These are phyloP conservation scores for Fusarium buxicola DNA, from an alignment of 2,329 filamentous ascomycete species.

Conservation along the genomic window DNA sequence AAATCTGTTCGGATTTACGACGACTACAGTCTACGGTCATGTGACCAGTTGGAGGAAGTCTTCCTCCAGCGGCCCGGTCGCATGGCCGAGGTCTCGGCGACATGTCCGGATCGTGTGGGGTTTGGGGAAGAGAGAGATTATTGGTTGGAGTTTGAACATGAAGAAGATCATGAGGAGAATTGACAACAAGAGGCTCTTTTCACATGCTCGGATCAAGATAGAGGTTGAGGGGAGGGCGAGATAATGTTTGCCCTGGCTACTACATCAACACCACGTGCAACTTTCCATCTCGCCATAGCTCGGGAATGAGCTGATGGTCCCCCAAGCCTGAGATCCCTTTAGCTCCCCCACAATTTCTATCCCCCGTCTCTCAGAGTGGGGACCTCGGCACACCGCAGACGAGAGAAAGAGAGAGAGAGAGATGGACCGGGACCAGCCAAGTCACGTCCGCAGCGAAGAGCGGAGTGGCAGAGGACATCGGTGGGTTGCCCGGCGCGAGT, in stretches of 20 bases:
- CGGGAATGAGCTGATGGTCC: slow-evolving; percentile 22
- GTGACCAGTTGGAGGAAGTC: slow-evolving; percentile 6
- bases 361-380: slow-evolving; percentile 34
- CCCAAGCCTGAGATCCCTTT: slow-evolving; percentile 13
- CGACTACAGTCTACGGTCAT: slow-evolving; percentile 16
- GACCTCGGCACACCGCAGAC: slow-evolving; percentile 43
- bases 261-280: slow-evolving; percentile 11
- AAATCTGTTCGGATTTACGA: neutral
- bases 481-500: slow-evolving; percentile 39
- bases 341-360: slow-evolving; percentile 35
- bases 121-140: slow-evolving; percentile 29
- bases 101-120: slow-evolving; percentile 35
- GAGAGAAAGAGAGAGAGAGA: slow-evolving; percentile 16
- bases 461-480: slow-evolving; percentile 25
- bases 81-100: slow-evolving; percentile 36
- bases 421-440: slow-evolving; percentile 1
- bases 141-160: slow-evolving; percentile 16
- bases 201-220: slow-evolving; percentile 21
- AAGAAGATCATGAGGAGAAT: slow-evolving; percentile 15
- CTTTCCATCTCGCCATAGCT: slow-evolving; percentile 3
- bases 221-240: neutral
- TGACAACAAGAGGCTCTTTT: slow-evolving; percentile 17
- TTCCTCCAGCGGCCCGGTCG: slow-evolving; percentile 18
- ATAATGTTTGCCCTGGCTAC: neutral
- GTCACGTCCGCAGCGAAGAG: slow-evolving; percentile 21